Percentiles rank a stretch among this genome's conserved stretches.
These are phyloP conservation scores for Amanita brunnescens DNA, from an alignment of 768 basidiomycete genomes.

Conservation along the genomic window DNA sequence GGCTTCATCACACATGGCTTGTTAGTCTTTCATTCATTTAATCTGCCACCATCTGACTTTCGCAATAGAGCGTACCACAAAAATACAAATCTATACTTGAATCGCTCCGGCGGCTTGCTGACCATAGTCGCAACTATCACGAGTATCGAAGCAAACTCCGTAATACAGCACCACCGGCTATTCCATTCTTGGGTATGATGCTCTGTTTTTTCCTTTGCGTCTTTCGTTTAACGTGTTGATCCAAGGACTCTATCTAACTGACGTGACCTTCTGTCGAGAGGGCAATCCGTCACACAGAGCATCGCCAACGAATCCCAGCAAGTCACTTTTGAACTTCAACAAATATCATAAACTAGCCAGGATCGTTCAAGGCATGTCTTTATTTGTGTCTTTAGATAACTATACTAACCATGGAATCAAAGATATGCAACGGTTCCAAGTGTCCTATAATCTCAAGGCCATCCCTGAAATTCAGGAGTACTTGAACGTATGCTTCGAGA, in stretches of 20 bases:
- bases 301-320: slow-evolving; percentile 64
- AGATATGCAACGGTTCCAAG: slow-evolving; percentile 93
- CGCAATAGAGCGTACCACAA: slow-evolving; percentile 61
- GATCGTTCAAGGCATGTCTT: slow-evolving; percentile 63
- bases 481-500: slow-evolving; percentile 65
- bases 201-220: neutral
- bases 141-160: slow-evolving; percentile 86
- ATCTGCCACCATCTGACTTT: neutral
- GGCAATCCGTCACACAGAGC: slow-evolving; percentile 84
- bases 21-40: slow-evolving; percentile 37
- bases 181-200: slow-evolving; percentile 83
- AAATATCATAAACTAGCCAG: slow-evolving; percentile 88
- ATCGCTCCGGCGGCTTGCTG: slow-evolving; percentile 73
- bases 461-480: slow-evolving; percentile 86
- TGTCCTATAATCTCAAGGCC: slow-evolving; percentile 76
- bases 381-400: neutral
- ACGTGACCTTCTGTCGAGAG: slow-evolving; percentile 92
- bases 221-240: slow-evolving; percentile 1
- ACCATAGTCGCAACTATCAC: slow-evolving; percentile 84
- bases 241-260: slow-evolving; percentile 77
- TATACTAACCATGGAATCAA: slow-evolving; percentile 6
- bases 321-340: slow-evolving; percentile 90
- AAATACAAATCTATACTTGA: slow-evolving; percentile 82
- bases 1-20: slow-evolving; percentile 89
- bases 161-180: slow-evolving; percentile 83